phyloP scores from a whole-genome alignment of 768 basidiomycete species.

The Agrocybe chaxingu region DNA sequence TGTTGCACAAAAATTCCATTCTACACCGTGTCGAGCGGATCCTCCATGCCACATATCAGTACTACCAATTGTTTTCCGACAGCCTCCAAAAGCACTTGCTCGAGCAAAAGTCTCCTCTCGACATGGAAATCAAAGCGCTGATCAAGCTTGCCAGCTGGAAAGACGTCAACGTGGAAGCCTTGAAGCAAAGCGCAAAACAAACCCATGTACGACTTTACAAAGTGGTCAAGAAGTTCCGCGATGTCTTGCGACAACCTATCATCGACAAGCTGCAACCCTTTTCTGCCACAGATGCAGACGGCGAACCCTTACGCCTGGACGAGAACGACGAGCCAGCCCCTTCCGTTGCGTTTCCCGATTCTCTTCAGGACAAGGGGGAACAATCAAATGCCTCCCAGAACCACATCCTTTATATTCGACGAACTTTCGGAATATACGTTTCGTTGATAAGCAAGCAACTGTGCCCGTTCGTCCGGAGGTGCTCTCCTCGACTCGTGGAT shows the following conservation, averaged over 20 bases:
- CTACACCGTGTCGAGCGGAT: conserved; percentile 54
- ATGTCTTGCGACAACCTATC: conserved; percentile 75
- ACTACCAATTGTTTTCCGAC: conserved; percentile 60
- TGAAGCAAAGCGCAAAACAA: conserved; percentile 85
- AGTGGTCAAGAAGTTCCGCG: conserved; percentile 88
- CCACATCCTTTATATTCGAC: conserved; percentile 46
- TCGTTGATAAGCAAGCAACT: conserved; percentile 41
- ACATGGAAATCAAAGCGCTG: conserved; percentile 79
- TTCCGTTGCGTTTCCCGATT: conserved; percentile 13
- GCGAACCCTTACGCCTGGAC: conserved; percentile 13
- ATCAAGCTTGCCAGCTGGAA: conserved; percentile 99
- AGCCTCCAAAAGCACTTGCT: conserved; percentile 46
- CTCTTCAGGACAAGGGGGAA: not conserved
- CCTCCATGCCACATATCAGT: conserved; percentile 55
- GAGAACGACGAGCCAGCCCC: not conserved
- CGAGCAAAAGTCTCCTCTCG: conserved; percentile 56
- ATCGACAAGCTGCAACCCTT: conserved; percentile 33
- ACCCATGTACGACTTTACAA: conserved; percentile 93
- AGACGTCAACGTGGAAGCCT: conserved; percentile 91
- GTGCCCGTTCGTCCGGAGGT: conserved; percentile 35
- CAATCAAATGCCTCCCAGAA: conserved; percentile 13
- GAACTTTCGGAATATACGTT: conserved; percentile 51
- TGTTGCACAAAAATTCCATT: conserved; percentile 20
- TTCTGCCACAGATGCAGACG: conserved; percentile 34
- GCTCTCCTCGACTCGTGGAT: conserved; percentile 44